Conservation (phyloP, 768 basidiomycete species). For the Termitomyces sp. region DNA sequence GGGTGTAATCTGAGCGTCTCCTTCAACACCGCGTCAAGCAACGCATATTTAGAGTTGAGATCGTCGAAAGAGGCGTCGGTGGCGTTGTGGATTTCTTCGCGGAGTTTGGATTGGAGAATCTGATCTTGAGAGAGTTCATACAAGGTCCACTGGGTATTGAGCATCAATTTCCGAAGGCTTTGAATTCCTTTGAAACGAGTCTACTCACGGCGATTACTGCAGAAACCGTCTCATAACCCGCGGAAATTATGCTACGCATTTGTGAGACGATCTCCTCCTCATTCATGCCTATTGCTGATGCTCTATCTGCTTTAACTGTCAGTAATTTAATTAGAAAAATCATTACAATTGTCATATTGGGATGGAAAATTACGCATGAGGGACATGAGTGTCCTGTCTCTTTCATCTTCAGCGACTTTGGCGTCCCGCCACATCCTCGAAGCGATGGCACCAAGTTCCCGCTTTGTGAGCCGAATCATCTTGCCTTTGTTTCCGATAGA, state of each 20-base stretch:
- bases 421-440: slow-evolving; percentile 54
- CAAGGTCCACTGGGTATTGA: slow-evolving; percentile 51
- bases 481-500: slow-evolving; percentile 55
- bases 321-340: not conserved
- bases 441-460: slow-evolving; percentile 51
- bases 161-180: slow-evolving; percentile 1
- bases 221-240: slow-evolving; percentile 55
- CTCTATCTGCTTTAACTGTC: slow-evolving; percentile 41
- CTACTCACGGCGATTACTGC: slow-evolving; percentile 36
- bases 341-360: not conserved
- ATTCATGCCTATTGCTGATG: slow-evolving; percentile 33
- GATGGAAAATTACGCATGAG: slow-evolving; percentile 43
- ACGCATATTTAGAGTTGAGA: slow-evolving; percentile 43
- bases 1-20: slow-evolving; percentile 63
- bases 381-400: slow-evolving; percentile 48
- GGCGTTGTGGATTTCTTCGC: slow-evolving; percentile 47
- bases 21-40: slow-evolving; percentile 59
- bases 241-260: slow-evolving; percentile 62
- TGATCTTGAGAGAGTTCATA: slow-evolving; percentile 57
- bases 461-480: slow-evolving; percentile 51
- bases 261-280: slow-evolving; percentile 54
- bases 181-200: not conserved
- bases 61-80: slow-evolving; percentile 50
- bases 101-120: slow-evolving; percentile 49
- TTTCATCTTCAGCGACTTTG: slow-evolving; percentile 38